Base-by-base conservation (phyloP, 805 yeast species). In the Saturnispora silvae region DNA sequence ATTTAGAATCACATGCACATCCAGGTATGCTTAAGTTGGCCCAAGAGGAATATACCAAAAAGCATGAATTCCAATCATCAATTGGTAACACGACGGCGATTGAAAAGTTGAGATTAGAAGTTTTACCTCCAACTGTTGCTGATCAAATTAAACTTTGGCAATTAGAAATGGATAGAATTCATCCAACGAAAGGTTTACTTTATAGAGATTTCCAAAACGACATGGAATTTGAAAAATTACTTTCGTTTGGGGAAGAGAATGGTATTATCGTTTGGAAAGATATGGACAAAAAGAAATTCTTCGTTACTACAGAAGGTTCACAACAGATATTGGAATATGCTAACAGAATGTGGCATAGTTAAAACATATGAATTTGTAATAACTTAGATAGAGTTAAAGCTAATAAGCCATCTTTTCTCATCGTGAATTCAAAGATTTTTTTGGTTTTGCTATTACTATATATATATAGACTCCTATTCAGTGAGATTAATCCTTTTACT, bases 61-160 rank as follows among this genome's bases (percentile, higher is more conserved):
- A 78, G 53, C 54, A 75, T 35, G 92, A 81, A 42, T 69, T 76
- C 41, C 78, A 74, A 46, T 59, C 67, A 27, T 68, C 69, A 20
- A 63, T 68, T 35, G 59, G 59, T 13, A 53, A 53, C 34, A 40
- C 43, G 3, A 33, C 45, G 11, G 67, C 72, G 34, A 60, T 70
- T 4, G 51, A 49, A 24, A 68, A 69, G 44, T 71, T 75, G 46
- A 54, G 70, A 44, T 49, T 76, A 41, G 77, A 78, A 51, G 63
- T 92, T 10, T 56, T 82, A 5, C 97, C 97, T 3, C 95, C 97
- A 0, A 92, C 95, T 0, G 95, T 92, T n/a, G 82, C 84, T 1
- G 99, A 92, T 59, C 99, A 92, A 56, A 83, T 92, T 48, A 79
- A 77, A 53, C 66, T 92, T 37, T 92, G 99, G 99, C 97, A 92